Conservation (phyloP, 2,329 filamentous ascomycete genomes). For the Hypoxylon sp. region DNA sequence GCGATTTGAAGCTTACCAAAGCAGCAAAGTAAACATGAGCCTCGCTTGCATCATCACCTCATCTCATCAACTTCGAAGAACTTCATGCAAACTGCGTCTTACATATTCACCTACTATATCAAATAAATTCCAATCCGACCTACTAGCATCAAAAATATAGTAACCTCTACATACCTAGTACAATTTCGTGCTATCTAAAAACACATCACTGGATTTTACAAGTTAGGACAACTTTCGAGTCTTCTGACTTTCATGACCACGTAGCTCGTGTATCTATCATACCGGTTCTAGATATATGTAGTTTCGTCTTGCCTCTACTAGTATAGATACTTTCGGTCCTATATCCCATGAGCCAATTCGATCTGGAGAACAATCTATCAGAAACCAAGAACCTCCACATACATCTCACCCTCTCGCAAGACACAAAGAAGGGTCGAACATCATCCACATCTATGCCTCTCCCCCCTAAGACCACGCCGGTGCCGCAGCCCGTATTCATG, state of each 20-base stretch:
- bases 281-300: neutral
- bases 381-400: constrained; percentile 30
- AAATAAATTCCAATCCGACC: neutral
- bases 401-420: constrained; percentile 26
- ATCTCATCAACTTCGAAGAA: constrained; percentile 4
- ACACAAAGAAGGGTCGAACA: constrained; percentile 19
- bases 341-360: constrained; percentile 28
- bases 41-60: constrained; percentile 15
- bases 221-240: neutral
- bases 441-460: constrained; percentile 47
- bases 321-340: neutral
- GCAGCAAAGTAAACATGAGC: constrained; percentile 30
- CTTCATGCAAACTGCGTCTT: constrained; percentile 19
- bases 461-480: constrained; percentile 54
- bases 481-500: constrained; percentile 54
- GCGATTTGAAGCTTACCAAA: constrained; percentile 20
- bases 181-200: neutral
- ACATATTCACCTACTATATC: constrained; percentile 3
- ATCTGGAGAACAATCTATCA: constrained; percentile 18
- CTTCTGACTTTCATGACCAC: neutral
- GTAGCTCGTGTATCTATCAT: neutral
- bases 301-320: neutral
- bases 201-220: neutral
- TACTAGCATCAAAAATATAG: neutral
- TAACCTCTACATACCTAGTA: neutral